Evolutionary conservation across 768 basidiomycete species (phyloP).

Genomic region (Hemileccinum impolitum): DNA sequence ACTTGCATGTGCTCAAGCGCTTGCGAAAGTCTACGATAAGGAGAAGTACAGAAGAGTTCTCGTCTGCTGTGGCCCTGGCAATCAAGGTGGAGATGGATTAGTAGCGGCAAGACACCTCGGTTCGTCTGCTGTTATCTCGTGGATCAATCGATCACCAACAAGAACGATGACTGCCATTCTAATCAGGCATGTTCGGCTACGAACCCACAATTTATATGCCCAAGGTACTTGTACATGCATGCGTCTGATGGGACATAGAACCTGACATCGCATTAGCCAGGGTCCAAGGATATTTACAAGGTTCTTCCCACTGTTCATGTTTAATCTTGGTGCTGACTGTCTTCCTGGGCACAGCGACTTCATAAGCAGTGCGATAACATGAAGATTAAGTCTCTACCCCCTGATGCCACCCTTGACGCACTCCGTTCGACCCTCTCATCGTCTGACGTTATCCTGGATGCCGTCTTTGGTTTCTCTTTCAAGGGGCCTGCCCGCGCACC

Average conservation of each 20-base stretch:
- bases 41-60: constrained; percentile 72
- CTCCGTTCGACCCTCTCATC: constrained; percentile 50
- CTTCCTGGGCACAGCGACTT: constrained; percentile 51
- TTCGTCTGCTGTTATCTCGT: constrained; percentile 30
- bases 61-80: constrained; percentile 97
- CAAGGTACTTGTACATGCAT: constrained; percentile 50
- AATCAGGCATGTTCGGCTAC: constrained; percentile 87
- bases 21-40: constrained; percentile 72
- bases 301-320: constrained; percentile 32
- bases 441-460: constrained; percentile 86
- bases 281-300: constrained; percentile 90
- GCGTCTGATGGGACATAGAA: neutral
- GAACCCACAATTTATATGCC: constrained; percentile 89
- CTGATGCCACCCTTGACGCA: constrained; percentile 42
- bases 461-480: constrained; percentile 99
- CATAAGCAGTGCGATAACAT: constrained; percentile 87
- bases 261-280: constrained; percentile 52
- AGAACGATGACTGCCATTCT: neutral
- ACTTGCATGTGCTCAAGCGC: constrained; percentile 84
- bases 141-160: neutral
- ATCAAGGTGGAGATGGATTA: constrained; percentile 95
- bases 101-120: constrained; percentile 95
- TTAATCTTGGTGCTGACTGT: neutral
- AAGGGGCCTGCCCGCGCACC: constrained; percentile 84
- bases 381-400: constrained; percentile 68